Evolutionary conservation across 108 stramenopile species (phyloP).

Genomic region (Poteriospumella lacustris): DNA sequence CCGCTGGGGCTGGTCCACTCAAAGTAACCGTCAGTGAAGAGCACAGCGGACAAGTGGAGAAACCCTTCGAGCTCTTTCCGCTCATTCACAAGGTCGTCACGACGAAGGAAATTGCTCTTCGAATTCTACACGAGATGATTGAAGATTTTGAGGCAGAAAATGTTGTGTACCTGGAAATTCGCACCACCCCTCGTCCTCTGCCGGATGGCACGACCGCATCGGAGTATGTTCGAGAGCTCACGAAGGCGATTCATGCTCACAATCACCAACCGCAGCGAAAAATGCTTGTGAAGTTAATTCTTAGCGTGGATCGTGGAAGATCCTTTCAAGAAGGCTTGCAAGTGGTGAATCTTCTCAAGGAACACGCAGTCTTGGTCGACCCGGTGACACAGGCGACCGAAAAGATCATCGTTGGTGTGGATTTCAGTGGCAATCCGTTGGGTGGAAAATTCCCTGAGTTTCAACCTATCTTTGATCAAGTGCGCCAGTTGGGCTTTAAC

Average conservation of each 20-base stretch:
- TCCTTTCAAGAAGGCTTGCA: constrained; percentile 50
- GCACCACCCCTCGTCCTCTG: constrained; percentile 71
- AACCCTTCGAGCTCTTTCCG: constrained; percentile 75
- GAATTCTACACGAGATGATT: constrained; percentile 64
- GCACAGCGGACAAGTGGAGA: constrained; percentile 32
- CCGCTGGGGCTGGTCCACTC: constrained; percentile 47
- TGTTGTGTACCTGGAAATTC: constrained; percentile 70
- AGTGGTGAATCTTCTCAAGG: constrained; percentile 58
- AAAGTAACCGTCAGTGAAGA: constrained; percentile 39
- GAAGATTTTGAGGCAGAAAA: constrained; percentile 66
- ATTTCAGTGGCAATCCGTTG: constrained; percentile 81
- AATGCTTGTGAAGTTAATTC: constrained; percentile 53
- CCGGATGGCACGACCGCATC: constrained; percentile 42
- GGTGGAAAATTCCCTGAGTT: constrained; percentile 35
- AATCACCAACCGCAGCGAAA: not conserved
- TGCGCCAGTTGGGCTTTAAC: not conserved
- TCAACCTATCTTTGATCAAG: constrained; percentile 1
- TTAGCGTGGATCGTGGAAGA: constrained; percentile 63
- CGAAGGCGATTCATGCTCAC: constrained; percentile 51
- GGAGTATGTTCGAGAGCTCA: constrained; percentile 57
- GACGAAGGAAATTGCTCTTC: constrained; percentile 52
- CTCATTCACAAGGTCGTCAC: constrained; percentile 63
- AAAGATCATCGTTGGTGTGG: constrained; percentile 66
- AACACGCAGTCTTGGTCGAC: not conserved
- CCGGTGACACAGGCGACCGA: constrained; percentile 31